phyloP scores from a whole-genome alignment of 73 alveolate species.

The Durusdinium trenchii region DNA sequence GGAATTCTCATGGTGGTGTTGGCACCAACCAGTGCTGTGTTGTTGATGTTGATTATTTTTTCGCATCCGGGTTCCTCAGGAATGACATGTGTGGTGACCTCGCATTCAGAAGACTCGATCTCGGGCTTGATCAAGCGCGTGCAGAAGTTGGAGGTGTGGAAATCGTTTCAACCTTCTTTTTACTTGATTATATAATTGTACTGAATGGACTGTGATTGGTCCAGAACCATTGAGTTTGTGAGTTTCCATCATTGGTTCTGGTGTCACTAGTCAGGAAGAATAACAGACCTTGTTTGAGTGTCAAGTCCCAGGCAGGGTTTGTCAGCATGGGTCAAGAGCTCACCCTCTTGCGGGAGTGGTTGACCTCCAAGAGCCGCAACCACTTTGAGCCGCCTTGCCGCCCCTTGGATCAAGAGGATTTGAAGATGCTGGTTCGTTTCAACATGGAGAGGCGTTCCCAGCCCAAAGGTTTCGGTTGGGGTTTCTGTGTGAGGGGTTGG shows the following conservation, averaged over 20 bases:
- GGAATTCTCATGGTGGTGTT: too few relatives aligned
- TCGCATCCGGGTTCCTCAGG: too few relatives aligned
- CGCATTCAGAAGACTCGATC: neutral
- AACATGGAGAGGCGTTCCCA: too few relatives aligned
- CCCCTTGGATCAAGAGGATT: too few relatives aligned
- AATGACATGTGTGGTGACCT: slow-evolving; percentile 26
- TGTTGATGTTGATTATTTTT: too few relatives aligned
- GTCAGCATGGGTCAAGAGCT: slow-evolving; percentile 57
- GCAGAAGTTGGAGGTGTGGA: slow-evolving; percentile 36
- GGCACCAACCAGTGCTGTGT: too few relatives aligned
- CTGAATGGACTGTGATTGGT: neutral
- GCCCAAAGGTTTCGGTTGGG: too few relatives aligned
- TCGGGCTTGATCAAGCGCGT: slow-evolving; percentile 27
- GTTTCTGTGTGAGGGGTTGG: too few relatives aligned
- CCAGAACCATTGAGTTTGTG: neutral
- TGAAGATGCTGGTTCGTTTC: too few relatives aligned
- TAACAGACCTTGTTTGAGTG: neutral
- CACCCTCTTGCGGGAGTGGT: neutral
- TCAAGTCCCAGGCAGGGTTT: slow-evolving; percentile 3
- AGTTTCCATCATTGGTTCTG: neutral
- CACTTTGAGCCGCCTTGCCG: too few relatives aligned
- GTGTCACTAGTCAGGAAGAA: neutral
- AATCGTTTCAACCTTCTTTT: neutral
- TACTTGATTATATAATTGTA: too few relatives aligned
- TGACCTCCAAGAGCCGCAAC: neutral